These are phyloP conservation scores for Salix exigua DNA, from an alignment of 345 rosid species.

Conservation along the genomic window DNA sequence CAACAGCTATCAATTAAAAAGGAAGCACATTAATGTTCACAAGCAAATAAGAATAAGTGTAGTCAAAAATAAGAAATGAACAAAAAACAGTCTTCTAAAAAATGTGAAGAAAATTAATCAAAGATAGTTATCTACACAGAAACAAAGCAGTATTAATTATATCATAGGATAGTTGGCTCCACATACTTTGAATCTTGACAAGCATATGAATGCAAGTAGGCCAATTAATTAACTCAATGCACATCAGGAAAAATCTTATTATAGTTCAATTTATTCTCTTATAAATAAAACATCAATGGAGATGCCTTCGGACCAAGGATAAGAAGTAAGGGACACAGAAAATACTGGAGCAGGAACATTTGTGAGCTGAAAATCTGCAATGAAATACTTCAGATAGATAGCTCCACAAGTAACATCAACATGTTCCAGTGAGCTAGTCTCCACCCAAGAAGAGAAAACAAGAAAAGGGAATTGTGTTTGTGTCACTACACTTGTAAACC, in stretches of 20 bases:
- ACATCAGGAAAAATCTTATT: neutral
- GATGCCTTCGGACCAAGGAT: neutral
- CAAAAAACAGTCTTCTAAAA: neutral
- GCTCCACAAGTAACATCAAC: neutral
- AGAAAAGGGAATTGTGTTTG: neutral
- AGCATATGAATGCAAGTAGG: neutral
- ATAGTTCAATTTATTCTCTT: neutral
- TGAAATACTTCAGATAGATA: neutral
- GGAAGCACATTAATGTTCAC: slow-evolving; percentile 4
- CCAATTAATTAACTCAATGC: neutral
- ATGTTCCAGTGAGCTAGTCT: neutral
- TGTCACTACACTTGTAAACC: neutral
- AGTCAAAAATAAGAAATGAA: neutral
- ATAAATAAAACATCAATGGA: neutral
- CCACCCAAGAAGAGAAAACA: neutral
- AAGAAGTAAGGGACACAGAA: neutral
- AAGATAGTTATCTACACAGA: neutral
- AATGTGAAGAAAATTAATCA: neutral
- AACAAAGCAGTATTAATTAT: neutral
- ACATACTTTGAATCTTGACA: neutral
- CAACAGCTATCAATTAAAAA: slow-evolving; percentile 53
- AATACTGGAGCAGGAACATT: neutral
- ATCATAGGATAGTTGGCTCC: neutral
- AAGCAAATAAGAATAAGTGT: neutral
- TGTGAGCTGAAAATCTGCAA: neutral